Evolutionary conservation across 345 rosid genomes (phyloP).

Genomic region (Combretum micranthum): DNA sequence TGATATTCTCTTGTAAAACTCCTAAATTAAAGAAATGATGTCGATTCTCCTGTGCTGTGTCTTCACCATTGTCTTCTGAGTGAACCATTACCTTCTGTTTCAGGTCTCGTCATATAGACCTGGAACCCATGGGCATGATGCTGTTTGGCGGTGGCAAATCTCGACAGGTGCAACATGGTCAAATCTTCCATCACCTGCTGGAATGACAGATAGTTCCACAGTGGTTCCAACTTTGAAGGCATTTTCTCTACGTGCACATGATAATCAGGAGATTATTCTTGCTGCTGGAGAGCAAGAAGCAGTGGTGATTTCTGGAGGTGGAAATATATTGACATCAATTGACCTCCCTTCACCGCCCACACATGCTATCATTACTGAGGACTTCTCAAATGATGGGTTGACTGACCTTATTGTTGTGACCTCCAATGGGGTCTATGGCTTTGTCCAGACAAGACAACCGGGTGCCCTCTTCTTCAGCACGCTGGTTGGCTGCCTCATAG

Average conservation of each 20-base stretch:
- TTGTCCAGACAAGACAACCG: constrained; percentile 92
- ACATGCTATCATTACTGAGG: constrained; percentile 70
- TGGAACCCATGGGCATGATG: constrained; percentile 71
- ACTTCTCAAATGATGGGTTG: constrained; percentile 87
- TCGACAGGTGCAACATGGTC: constrained; percentile 92
- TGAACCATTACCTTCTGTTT: constrained; percentile 1
- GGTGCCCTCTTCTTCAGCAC: constrained; percentile 99
- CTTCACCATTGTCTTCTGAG: background rate
- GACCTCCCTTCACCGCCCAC: constrained; percentile 88
- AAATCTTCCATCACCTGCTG: constrained; percentile 86
- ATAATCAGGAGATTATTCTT: constrained; percentile 79
- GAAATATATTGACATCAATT: constrained; percentile 60
- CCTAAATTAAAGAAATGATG: too few relatives aligned
- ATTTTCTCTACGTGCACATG: constrained; percentile 61
- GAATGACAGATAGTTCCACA: constrained; percentile 63
- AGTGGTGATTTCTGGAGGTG: constrained; percentile 79
- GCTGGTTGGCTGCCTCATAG: constrained; percentile 82
- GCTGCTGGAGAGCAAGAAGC: constrained; percentile 95
- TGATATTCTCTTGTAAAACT: too few relatives aligned
- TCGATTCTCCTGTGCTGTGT: background rate
- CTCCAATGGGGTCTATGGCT: constrained; percentile 80
- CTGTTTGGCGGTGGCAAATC: constrained; percentile 73
- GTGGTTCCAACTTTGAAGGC: constrained; percentile 85
- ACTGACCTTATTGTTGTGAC: constrained; percentile 88
- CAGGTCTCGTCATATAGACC: constrained; percentile 94